A percentile compares a stretch with the other conserved stretches of the same genome.
Conservation (phyloP, 208 protist species). For the Acanthamoeba culbertsoni region DNA sequence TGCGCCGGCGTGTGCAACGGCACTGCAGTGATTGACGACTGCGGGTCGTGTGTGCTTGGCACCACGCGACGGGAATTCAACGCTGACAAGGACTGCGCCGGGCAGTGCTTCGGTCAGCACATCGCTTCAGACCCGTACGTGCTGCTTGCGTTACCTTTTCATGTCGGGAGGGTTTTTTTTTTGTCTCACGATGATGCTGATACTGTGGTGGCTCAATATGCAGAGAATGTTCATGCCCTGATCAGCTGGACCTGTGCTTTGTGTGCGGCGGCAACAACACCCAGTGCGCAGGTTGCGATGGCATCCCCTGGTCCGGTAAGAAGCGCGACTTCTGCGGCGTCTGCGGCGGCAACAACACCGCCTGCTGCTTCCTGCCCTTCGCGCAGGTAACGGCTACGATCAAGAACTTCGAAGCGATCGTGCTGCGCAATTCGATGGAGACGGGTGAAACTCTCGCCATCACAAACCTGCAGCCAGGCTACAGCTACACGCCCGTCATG, state of each 20-base stretch:
- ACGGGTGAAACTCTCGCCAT: not conserved
- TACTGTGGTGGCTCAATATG: no score
- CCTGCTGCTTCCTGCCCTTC: not conserved
- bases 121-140: not conserved
- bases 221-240: no score
- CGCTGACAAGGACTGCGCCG: conserved; percentile 31
- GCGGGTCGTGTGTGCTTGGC: not conserved
- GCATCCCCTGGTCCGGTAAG: not conserved
- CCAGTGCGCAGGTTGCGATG: not conserved
- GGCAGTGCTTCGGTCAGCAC: conserved; percentile 29
- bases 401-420: not conserved
- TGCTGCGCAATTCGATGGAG: not conserved
- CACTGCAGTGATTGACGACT: not conserved
- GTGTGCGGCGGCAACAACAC: conserved; percentile 41
- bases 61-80: not conserved
- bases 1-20: conserved; percentile 19
- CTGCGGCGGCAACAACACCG: conserved; percentile 6
- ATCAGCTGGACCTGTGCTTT: not conserved
- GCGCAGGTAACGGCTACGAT: not conserved
- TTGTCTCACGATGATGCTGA: no score
- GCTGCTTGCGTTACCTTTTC: not conserved
- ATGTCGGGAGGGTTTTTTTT: no score
- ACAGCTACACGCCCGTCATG: not conserved
- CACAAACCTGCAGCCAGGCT: not conserved
- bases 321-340: not conserved